Percentiles rank a stretch among this genome's conserved stretches.
These are phyloP conservation scores for Spathaspora passalidarum DNA, from an alignment of 805 yeast genomes.

Conservation along the genomic window DNA sequence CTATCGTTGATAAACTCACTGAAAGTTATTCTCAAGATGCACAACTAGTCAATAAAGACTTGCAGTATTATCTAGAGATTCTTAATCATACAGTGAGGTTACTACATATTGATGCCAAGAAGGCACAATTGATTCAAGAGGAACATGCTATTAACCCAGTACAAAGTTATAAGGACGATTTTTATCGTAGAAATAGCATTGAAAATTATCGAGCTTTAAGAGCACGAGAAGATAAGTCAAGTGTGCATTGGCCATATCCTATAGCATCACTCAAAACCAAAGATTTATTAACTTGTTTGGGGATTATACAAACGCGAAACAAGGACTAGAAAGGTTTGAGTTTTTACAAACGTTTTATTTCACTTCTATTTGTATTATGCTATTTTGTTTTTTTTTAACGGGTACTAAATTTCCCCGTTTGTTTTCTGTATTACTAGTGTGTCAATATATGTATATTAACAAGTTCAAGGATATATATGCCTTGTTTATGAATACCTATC, in stretches of 20 bases:
- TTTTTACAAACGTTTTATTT: background rate
- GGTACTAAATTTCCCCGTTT: too few species aligned
- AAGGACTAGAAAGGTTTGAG: background rate
- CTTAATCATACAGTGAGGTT: constrained; percentile 31
- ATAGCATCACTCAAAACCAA: constrained; percentile 12
- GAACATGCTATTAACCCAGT: constrained; percentile 16
- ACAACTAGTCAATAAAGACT: constrained; percentile 12
- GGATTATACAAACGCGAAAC: background rate
- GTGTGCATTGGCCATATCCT: constrained; percentile 17
- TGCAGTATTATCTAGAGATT: constrained; percentile 35
- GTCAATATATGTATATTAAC: background rate
- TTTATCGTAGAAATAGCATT: constrained; percentile 16
- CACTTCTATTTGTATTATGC: background rate
- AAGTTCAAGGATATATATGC: background rate
- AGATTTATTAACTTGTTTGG: constrained; percentile 14
- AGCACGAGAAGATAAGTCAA: background rate
- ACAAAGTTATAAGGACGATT: constrained; percentile 12
- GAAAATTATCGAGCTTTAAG: constrained; percentile 8
- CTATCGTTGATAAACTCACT: constrained; percentile 13
- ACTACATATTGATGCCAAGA: constrained; percentile 21
- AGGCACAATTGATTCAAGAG: constrained; percentile 18
- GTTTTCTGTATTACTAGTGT: background rate
- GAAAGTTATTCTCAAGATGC: constrained; percentile 10
- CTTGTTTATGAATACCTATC: background rate
- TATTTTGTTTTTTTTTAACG: background rate